Conservation (phyloP, 176 grass and related monocot genomes). For the Carex littledalei region DNA sequence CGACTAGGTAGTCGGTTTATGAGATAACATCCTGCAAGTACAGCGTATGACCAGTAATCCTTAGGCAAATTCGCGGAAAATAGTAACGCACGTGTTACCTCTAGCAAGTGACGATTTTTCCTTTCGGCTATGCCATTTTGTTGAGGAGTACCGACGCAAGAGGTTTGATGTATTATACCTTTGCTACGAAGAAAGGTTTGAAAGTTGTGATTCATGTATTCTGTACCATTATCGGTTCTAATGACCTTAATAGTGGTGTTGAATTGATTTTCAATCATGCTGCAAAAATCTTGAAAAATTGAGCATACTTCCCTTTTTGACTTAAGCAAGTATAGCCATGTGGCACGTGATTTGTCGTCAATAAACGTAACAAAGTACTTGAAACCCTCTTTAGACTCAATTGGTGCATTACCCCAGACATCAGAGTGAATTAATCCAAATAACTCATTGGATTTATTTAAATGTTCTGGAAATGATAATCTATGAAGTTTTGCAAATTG, state of each 20-base stretch:
- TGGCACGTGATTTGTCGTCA: not conserved
- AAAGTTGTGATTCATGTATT: not conserved
- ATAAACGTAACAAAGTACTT: no score
- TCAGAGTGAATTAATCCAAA: no score
- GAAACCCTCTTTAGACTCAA: no score
- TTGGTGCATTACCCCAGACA: no score
- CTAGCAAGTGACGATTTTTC: not conserved
- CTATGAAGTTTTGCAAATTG: no score
- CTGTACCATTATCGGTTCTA: slow-evolving; percentile 2
- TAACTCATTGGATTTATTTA: no score
- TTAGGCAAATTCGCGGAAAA: not conserved
- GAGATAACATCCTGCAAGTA: not conserved
- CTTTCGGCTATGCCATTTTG: not conserved
- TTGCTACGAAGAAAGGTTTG: not conserved
- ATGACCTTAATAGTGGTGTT: not conserved
- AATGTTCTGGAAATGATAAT: no score
- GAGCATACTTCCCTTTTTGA: not conserved
- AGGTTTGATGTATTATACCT: not conserved
- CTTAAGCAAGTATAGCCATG: not conserved
- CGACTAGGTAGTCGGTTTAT: not conserved
- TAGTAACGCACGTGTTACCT: not conserved
- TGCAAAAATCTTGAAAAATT: not conserved
- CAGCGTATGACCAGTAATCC: not conserved
- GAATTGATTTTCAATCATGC: not conserved
- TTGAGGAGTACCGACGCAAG: not conserved